Evolutionary conservation across 352 stramenopile species (phyloP).

Genomic region (Paralagenidium karlingii): DNA sequence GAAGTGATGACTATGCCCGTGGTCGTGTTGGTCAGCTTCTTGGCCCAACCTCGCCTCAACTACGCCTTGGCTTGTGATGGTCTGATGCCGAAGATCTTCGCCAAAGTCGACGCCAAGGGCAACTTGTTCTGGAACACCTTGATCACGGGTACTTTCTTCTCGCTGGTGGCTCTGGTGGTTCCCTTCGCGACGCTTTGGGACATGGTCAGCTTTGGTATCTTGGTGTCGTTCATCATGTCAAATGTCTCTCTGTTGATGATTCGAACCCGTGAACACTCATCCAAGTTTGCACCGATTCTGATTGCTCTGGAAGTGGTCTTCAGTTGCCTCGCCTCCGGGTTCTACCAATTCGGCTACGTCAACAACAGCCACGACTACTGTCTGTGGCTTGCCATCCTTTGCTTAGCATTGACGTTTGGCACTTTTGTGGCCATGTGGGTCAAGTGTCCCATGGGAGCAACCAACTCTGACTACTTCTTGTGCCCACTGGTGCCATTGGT

Average conservation of each 20-base stretch:
- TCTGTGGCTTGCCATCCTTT: slow-evolving; percentile 29
- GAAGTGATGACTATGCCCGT: slow-evolving; percentile 86
- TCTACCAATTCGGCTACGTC: slow-evolving; percentile 59
- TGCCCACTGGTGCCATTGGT: slow-evolving; percentile 62
- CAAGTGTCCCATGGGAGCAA: slow-evolving; percentile 46
- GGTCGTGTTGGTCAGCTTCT: slow-evolving; percentile 88
- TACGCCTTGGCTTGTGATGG: slow-evolving; percentile 89
- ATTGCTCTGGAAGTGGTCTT: slow-evolving; percentile 21
- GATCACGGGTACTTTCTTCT: slow-evolving; percentile 50
- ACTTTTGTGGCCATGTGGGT: slow-evolving; percentile 20
- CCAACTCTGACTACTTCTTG: slow-evolving; percentile 27
- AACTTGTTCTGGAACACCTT: slow-evolving; percentile 74
- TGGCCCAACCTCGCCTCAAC: slow-evolving; percentile 88
- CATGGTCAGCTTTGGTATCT: slow-evolving; percentile 80
- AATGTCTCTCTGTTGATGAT: slow-evolving; percentile 66
- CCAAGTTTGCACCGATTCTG: slow-evolving; percentile 21
- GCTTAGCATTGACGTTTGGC: slow-evolving; percentile 19
- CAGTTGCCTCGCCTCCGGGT: slow-evolving; percentile 28
- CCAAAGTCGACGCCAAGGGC: slow-evolving; percentile 63
- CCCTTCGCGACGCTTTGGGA: slow-evolving; percentile 77
- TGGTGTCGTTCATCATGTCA: slow-evolving; percentile 82
- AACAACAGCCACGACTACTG: slow-evolving; percentile 20
- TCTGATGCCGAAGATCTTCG: slow-evolving; percentile 86
- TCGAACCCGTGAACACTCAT: slow-evolving; percentile 47
- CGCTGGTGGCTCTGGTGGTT: slow-evolving; percentile 48